Base-by-base conservation (phyloP, 2,329 filamentous ascomycete species). In the Aspergillus ibericus region DNA sequence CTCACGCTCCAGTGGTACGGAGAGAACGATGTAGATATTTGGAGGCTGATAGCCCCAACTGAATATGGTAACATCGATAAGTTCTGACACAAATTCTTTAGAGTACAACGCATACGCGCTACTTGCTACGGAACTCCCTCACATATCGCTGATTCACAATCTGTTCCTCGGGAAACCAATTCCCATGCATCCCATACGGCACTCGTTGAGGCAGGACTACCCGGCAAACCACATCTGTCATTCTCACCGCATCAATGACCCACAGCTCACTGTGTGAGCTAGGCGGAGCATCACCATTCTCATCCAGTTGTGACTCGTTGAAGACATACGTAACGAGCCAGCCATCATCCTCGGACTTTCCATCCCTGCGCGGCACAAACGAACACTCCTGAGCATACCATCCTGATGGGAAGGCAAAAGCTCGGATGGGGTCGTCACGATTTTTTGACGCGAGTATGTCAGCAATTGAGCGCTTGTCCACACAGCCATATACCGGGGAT, bases 261-360 rank as follows among this genome's bases (percentile, higher is more conserved):
- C 88, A 91, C 0, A 91, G 75, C 70, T 91, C 87, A 32, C 83
- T 87, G 22, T 69, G 76, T 0, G 84, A 78, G 1, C 72, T 71
- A 0, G 77, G 71, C 0, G 58, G 65, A 53, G 81, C 84, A 38
- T 80, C 73, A 0, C 82, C 84, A 1, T 72, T 68, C n/a, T 27
- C 36, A 40, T 85, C 78, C 0, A 90, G 75, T 67, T 90, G 87
- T 1, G 79, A 77, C 65, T 90, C 88, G 61, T 91, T 85, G 61
- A 91, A 91, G 1, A 88, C 86, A 63, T 89, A 90, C 47, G 85
- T 87, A 4, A 91, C 74, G 0, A 90, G 75, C 73, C 82, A 90
- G 0, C 88, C 88, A 62, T 88, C 85, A 63, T 90, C 87, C 68
- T 91, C 88, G 0, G 64, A 69, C 0, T 46, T 58, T 0, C 75